Evolutionary conservation across 108 stramenopile species (phyloP).

Genomic region (Bacterosira constricta): DNA sequence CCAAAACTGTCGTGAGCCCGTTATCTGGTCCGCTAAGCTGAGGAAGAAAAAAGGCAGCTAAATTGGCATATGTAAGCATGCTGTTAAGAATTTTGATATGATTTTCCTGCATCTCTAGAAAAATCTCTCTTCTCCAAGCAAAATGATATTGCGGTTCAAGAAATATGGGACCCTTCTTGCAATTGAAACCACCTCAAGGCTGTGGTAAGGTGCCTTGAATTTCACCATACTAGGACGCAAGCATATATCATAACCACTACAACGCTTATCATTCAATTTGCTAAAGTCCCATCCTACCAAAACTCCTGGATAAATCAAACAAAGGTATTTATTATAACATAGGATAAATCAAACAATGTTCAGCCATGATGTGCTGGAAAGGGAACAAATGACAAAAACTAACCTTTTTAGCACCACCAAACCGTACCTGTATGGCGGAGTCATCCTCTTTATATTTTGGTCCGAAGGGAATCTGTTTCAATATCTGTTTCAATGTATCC

Average conservation of each 20-base stretch:
- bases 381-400: background rate
- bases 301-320: too few relatives aligned
- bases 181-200: conserved; percentile 24
- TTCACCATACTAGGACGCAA: conserved; percentile 26
- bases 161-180: conserved; percentile 30
- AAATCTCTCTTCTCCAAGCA: conserved; percentile 9
- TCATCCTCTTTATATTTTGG: conserved; percentile 14
- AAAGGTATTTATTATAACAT: too few relatives aligned
- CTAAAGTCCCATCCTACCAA: conserved; percentile 22
- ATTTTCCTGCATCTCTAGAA: conserved; percentile 6
- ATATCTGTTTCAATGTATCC: background rate
- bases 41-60: conserved; percentile 1
- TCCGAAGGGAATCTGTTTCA: conserved; percentile 19
- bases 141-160: conserved; percentile 32
- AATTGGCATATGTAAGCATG: conserved; percentile 10
- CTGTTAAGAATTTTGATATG: conserved; percentile 20
- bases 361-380: too few relatives aligned
- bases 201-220: conserved; percentile 20
- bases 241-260: conserved; percentile 14
- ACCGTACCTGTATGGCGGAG: conserved; percentile 32
- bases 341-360: too few relatives aligned
- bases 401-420: conserved; percentile 25
- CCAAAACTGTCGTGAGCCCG: background rate
- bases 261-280: background rate
- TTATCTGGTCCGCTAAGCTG: conserved; percentile 23